Evolutionary conservation across 805 yeast genomes (phyloP), one percentile per base, ranked within the genome.

Genomic region (Candida corydali): DNA sequence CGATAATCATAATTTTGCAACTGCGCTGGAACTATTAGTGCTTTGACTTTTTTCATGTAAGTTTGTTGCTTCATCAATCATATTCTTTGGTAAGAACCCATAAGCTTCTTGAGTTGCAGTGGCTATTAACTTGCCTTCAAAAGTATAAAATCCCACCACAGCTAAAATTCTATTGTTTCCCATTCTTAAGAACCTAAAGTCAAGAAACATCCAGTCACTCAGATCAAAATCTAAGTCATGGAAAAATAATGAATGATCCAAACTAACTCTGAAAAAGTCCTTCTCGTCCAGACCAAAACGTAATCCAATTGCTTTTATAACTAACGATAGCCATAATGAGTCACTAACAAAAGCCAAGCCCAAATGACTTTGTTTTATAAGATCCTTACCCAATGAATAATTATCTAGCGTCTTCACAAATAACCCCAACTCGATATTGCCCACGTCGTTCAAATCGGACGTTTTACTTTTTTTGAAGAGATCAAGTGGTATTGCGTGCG

Each of bases 171-270:
- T 50, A 42, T 62, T 60, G 41, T 64, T 65, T 39, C 50, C 46
- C 52, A 61, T 45, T 24, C 62, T 47, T 25, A 44, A 37, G 36
- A 61, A 65, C 30, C 46, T 45, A 44, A 51, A 63, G 41, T 61
- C 68, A 40, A 63, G 33, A 37, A 54, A 65, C 45, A 64, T 34
- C 63, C 63, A 65, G 24, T 54, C 45, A 24, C 62, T 57, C 1
- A 67, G 58, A 39, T 62, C 64, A 29, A 56, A 64, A 30, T 64
- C 54, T 3, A 34, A 46, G 38, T 64, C 69, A 42, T 65, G 69
- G 46, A 55, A 55, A 40, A 44, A 58, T 6, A 65, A 49, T 3
- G 61, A 33, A 40, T 65, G 70, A 42, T 65, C 70, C 34, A 65
- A 51, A 26, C 64, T 56, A 2, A 61, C 69, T 26, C 70, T 48